Evolutionary conservation across 371 early-diverging fungal species (phyloP), one percentile per base, ranked within the genome.

Genomic region (Circinella minor): DNA sequence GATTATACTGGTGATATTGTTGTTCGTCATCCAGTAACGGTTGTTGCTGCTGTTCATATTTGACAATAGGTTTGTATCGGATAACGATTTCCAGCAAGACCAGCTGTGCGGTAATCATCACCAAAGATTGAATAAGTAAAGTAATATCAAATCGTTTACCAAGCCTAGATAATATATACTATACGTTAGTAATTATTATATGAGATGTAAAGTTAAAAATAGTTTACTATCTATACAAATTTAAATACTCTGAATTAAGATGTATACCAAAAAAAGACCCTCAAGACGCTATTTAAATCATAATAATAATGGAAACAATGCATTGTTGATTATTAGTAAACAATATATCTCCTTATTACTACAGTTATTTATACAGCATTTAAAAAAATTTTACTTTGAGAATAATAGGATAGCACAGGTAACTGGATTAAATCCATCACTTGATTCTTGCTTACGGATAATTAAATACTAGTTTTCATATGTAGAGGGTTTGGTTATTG

Each of bases 101-200:
- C 55, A 89, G 68, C 69, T 89, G 89, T 4, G 86, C 78, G 9
- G 80, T 38, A 15, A 89, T 87, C 89, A 90, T 90, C 3, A 85
- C 68, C 36, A 88, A 80, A 4, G 88, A 87, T 67, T 90, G 91
- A 63, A 81, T 77, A 5, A 90, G 68, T n/a, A 89, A 69, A 11
- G 86, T 85, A 0, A 65, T 69, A 49, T 88, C 91, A 73, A 90
- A 90, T 51, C 86, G 81, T 71, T 81, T 79, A 38, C 88, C 85
- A 59, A 85, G 65, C 84, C 85, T 83, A 66, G 1, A 17, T 27
- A 34, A 11, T 34, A 57, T 27, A 6, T 8, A n/a, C 13, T 1
- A 54, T 3, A 8, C 9, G 15, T 54, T 8, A 11, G 43, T 43
- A 43, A 11, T 6, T 43, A 9, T 9, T 9, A 43, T 9, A 43